These are phyloP conservation scores for Butyriboletus appendiculatus DNA, from an alignment of 1,284 basidiomycete species.

Conservation along the genomic window DNA sequence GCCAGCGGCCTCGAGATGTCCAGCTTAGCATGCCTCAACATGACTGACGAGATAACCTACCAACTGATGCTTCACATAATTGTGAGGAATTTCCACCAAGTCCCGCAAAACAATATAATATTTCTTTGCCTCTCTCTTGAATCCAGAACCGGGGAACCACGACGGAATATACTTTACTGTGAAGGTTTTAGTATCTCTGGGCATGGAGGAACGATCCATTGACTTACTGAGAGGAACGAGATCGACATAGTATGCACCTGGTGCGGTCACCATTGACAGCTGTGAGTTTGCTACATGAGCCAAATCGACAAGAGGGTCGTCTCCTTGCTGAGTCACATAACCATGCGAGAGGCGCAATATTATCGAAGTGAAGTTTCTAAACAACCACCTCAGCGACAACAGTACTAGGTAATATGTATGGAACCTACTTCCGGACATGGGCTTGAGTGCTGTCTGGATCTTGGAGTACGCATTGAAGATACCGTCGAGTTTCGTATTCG, in stretches of 20 bases:
- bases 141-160: slow-evolving; percentile 64
- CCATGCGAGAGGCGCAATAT: slow-evolving; percentile 25
- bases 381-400: neutral
- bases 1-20: slow-evolving; percentile 39
- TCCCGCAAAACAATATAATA: slow-evolving; percentile 48
- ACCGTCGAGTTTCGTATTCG: slow-evolving; percentile 22
- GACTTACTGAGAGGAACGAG: slow-evolving; percentile 15
- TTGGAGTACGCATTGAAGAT: slow-evolving; percentile 13
- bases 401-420: neutral
- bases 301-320: slow-evolving; percentile 23
- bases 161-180: slow-evolving; percentile 56
- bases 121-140: slow-evolving; percentile 48
- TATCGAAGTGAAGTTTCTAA: slow-evolving; percentile 20
- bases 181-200: neutral
- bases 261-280: slow-evolving; percentile 11
- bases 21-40: neutral
- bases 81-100: slow-evolving; percentile 51
- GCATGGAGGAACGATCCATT: neutral
- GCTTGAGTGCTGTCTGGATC: slow-evolving; percentile 9
- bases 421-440: slow-evolving; percentile 20
- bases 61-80: slow-evolving; percentile 58
- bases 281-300: slow-evolving; percentile 20
- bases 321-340: slow-evolving; percentile 14
- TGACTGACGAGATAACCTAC: slow-evolving; percentile 4
- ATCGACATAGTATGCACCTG: slow-evolving; percentile 20